Base-by-base conservation (phyloP, 2,329 filamentous ascomycete genomes). In the Hypoxylon sp. region DNA sequence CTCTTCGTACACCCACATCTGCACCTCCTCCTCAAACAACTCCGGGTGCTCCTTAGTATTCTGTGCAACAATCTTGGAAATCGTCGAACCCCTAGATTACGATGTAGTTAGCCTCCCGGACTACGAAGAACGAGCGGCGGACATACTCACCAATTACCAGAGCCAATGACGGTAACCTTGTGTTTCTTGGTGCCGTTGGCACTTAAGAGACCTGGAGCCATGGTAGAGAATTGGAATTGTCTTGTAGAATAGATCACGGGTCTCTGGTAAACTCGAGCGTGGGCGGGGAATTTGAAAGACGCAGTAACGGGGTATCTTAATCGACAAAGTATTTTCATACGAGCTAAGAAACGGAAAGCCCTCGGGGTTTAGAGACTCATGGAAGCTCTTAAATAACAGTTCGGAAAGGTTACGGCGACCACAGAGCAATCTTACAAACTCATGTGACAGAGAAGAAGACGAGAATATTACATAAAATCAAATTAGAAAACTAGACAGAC, bases 1-100 rank as follows among this genome's bases (percentile, higher is more conserved):
- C 81, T 99, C 96, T 82, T 99, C 96, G 78, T 90, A 98, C 76
- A 99, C 97, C 96, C 96, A 99, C 96, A 99, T 98, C 82, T 97
- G 93, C 57, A 99, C 94, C 68, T 93, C 85, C 79, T 91, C 84
- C 77, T 98, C 93, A 78, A 98, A 99, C 48, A 98, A 78, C 30
- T 93, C 87, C 9, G 90, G 86, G 81, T 97, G 86, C 71, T 87
- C 89, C 68, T 87, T 89, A 38, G 93, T 92, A 82, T 97, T 99
- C 81, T 99, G 95, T 74, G 94, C 94, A 57, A 98, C 88, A 69
- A 99, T 97, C 83, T 99, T 99, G 79, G 94, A 90, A 81, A 99
- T 98, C 65, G 96, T 97, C 67, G 94, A 97, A 75, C 96, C 96
- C 94, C 93, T 96, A 67, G 36, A 60, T 70, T 69, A 52, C 17